Conservation (phyloP, 768 basidiomycete species). For the Macrolepiota fuliginosa region DNA sequence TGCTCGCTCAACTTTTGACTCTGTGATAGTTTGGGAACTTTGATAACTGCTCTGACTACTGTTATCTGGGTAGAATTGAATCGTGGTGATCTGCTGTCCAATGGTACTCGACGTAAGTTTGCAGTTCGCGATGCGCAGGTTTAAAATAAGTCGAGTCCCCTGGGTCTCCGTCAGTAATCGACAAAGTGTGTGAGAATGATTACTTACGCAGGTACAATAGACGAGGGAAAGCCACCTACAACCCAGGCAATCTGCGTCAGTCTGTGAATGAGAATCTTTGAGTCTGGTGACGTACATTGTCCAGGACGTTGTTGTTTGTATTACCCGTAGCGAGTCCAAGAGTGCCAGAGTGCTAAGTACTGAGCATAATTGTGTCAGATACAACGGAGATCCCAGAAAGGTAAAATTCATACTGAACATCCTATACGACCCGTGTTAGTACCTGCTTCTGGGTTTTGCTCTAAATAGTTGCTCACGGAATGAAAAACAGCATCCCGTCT, state of each 20-base stretch:
- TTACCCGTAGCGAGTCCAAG: not conserved
- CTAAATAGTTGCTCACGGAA: not conserved
- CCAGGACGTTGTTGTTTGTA: not conserved
- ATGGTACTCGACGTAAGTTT: not conserved
- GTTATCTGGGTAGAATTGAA: not conserved
- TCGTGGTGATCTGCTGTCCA: not conserved
- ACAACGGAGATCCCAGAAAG: too few species aligned
- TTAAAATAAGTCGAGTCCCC: constrained; percentile 4
- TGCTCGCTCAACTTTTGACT: not conserved
- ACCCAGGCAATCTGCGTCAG: not conserved
- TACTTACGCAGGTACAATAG: constrained; percentile 6
- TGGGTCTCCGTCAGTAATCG: not conserved
- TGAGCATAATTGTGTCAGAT: not conserved
- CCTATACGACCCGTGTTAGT: not conserved
- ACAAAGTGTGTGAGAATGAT: not conserved
- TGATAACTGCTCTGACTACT: not conserved
- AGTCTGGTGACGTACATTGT: not conserved
- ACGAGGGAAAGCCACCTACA: constrained; percentile 9
- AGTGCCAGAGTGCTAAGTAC: constrained; percentile 1
- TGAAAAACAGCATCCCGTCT: constrained; percentile 7
- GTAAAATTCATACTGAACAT: not conserved
- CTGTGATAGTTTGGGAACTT: not conserved
- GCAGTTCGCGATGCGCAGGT: constrained; percentile 2
- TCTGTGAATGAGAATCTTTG: not conserved
- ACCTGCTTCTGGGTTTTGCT: not conserved